Evolutionary conservation across 106 monocot species (phyloP).

Genomic region (Dioscorea alata): DNA sequence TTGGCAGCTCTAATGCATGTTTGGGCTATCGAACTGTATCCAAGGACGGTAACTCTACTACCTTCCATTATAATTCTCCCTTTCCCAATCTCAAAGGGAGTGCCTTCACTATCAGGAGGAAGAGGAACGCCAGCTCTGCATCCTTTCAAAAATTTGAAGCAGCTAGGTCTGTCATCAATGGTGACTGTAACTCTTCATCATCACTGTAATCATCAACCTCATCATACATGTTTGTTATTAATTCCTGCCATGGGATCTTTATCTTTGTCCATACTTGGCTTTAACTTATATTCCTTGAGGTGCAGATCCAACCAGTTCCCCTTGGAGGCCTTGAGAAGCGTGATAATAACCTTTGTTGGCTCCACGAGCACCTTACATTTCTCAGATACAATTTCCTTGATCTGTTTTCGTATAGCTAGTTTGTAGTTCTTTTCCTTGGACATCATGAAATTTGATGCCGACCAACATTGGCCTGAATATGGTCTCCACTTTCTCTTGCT

Average conservation of each 20-base stretch:
- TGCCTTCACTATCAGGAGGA: slow-evolving; percentile 54
- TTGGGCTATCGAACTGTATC: slow-evolving; percentile 55
- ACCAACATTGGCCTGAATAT: slow-evolving; percentile 41
- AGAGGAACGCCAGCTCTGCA: slow-evolving; percentile 59
- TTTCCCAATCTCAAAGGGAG: slow-evolving; percentile 77
- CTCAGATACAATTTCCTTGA: slow-evolving; percentile 66
- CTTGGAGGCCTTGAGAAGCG: slow-evolving; percentile 56
- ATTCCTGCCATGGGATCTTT: slow-evolving; percentile 97
- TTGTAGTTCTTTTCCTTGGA: slow-evolving; percentile 70
- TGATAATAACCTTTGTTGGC: slow-evolving; percentile 52
- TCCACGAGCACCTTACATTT: slow-evolving; percentile 57
- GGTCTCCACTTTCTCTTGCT: slow-evolving; percentile 40
- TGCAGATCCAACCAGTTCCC: slow-evolving; percentile 67
- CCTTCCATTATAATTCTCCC: slow-evolving; percentile 76
- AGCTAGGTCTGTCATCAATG: slow-evolving; percentile 77
- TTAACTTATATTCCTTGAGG: slow-evolving; percentile 77
- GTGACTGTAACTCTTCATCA: too few relatives aligned
- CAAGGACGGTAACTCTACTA: slow-evolving; percentile 44
- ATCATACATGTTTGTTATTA: too few relatives aligned
- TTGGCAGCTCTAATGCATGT: slow-evolving; percentile 51
- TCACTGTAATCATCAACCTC: too few relatives aligned
- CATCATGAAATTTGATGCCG: slow-evolving; percentile 61
- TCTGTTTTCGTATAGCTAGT: slow-evolving; percentile 52
- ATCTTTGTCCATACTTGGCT: slow-evolving; percentile 62
- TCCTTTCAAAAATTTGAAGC: slow-evolving; percentile 77